Conservation (phyloP, 2,329 filamentous ascomycete species). For the Ophiostoma triangulosporum region DNA sequence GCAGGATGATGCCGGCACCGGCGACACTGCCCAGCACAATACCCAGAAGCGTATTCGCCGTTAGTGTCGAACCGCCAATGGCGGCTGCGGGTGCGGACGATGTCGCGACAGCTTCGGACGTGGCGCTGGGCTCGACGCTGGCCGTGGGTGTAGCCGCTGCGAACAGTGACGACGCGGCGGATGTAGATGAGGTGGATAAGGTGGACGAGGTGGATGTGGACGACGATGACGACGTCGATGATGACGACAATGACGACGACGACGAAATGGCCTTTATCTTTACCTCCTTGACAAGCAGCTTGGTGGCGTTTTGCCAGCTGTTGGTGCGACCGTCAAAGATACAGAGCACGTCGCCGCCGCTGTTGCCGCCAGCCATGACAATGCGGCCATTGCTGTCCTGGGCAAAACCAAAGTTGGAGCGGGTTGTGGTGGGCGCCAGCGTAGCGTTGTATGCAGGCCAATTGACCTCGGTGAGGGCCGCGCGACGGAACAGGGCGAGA, state of each 20-base stretch:
- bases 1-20: slow-evolving; percentile 52
- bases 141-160: slow-evolving; percentile 2
- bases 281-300: slow-evolving; percentile 37
- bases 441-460: slow-evolving; percentile 73
- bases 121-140: slow-evolving; percentile 18
- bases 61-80: slow-evolving; percentile 21
- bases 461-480: slow-evolving; percentile 39
- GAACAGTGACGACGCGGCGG: not conserved
- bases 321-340: slow-evolving; percentile 70
- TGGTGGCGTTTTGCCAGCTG: slow-evolving; percentile 60
- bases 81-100: slow-evolving; percentile 11
- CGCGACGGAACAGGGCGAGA: not conserved
- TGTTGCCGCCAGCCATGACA: slow-evolving; percentile 59
- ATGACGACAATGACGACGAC: slow-evolving; percentile 19
- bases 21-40: slow-evolving; percentile 4
- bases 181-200: not conserved
- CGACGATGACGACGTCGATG: slow-evolving; percentile 13
- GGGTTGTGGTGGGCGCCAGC: slow-evolving; percentile 49
- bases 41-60: slow-evolving; percentile 45
- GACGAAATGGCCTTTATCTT: slow-evolving; percentile 19
- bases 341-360: slow-evolving; percentile 45
- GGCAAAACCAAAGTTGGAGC: slow-evolving; percentile 60
- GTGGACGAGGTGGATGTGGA: slow-evolving; percentile 9
- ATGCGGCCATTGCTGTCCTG: slow-evolving; percentile 52
- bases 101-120: slow-evolving; percentile 14